Evolutionary conservation across 1,139 yeast genomes (phyloP).

Genomic region (Geotrichum carabidarum): DNA sequence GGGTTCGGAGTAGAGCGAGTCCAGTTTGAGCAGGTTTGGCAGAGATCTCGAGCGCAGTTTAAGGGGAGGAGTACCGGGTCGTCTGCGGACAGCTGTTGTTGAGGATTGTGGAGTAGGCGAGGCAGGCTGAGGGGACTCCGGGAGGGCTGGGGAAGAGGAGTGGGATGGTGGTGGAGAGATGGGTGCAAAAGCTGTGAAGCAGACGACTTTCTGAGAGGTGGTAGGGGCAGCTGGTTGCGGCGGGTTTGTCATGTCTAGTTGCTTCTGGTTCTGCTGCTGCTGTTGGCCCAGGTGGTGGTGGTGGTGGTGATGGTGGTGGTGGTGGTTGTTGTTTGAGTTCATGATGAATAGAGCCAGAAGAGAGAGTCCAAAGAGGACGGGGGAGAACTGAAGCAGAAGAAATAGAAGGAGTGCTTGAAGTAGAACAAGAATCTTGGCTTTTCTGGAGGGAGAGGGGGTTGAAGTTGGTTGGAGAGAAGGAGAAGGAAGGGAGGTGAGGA

Average conservation of each 20-base stretch:
- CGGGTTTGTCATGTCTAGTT: constrained; percentile 6
- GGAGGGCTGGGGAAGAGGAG: constrained; percentile 4
- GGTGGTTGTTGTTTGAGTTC: constrained; percentile 11
- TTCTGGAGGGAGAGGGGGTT: not conserved
- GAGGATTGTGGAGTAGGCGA: not conserved
- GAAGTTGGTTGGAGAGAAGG: not conserved
- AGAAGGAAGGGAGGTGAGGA: not conserved
- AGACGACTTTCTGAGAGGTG: not conserved
- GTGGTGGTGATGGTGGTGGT: not conserved
- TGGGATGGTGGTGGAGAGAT: constrained; percentile 9
- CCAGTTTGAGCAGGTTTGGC: constrained; percentile 23
- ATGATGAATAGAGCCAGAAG: constrained; percentile 3
- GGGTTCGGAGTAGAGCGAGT: not conserved
- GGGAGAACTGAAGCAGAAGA: constrained; percentile 1
- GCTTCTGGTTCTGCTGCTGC: constrained; percentile 21
- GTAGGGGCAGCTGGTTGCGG: constrained; percentile 1
- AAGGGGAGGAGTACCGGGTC: constrained; percentile 20
- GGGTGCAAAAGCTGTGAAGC: constrained; percentile 1
- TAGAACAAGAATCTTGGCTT: not conserved
- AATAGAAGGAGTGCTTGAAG: not conserved
- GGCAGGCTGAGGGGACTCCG: constrained; percentile 1
- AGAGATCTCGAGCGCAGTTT: constrained; percentile 28
- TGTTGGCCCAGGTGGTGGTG: constrained; percentile 5
- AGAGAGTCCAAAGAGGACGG: constrained; percentile 6
- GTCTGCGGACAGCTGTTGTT: constrained; percentile 3